These are phyloP conservation scores for Acanthamoeba castellanii DNA, from an alignment of 208 protist species.

Conservation along the genomic window DNA sequence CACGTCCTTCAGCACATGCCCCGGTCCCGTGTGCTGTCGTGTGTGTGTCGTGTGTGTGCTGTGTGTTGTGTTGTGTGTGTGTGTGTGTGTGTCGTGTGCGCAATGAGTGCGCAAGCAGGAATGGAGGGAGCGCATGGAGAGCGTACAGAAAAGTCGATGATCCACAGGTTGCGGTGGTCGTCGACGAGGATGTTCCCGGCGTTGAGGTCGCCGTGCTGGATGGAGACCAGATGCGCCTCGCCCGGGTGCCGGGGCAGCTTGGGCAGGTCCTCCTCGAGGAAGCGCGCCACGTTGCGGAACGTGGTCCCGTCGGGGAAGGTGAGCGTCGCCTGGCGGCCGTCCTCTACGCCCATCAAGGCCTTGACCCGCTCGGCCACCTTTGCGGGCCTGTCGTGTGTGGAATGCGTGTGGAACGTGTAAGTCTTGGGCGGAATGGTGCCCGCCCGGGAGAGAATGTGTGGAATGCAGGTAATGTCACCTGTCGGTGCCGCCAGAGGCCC, in stretches of 20 bases:
- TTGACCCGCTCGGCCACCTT: slow-evolving; percentile 28
- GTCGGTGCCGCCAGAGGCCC: slow-evolving; percentile 17
- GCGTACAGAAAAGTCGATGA: slow-evolving; percentile 41
- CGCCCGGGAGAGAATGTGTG: background rate
- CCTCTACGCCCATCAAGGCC: background rate
- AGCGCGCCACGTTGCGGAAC: slow-evolving; percentile 28
- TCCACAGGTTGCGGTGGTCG: slow-evolving; percentile 53
- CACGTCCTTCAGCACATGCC: slow-evolving; percentile 46
- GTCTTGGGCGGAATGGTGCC: too few species aligned
- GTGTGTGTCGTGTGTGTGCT: too few species aligned
- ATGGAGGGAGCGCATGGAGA: background rate
- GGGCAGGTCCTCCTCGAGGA: slow-evolving; percentile 54
- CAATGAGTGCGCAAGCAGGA: background rate
- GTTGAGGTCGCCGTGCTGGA: slow-evolving; percentile 60
- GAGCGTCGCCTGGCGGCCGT: slow-evolving; percentile 25
- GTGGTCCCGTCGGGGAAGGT: background rate
- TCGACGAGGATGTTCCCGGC: slow-evolving; percentile 31
- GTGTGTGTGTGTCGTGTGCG: too few species aligned
- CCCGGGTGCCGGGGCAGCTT: background rate
- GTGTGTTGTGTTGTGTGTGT: too few species aligned
- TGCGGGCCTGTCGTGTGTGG: background rate
- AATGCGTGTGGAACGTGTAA: background rate
- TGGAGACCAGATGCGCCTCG: slow-evolving; percentile 44
- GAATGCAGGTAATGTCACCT: background rate
- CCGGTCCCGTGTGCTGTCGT: background rate